Conservation (phyloP, 257 asterid genomes). For the Oldenlandia corymbosa region DNA sequence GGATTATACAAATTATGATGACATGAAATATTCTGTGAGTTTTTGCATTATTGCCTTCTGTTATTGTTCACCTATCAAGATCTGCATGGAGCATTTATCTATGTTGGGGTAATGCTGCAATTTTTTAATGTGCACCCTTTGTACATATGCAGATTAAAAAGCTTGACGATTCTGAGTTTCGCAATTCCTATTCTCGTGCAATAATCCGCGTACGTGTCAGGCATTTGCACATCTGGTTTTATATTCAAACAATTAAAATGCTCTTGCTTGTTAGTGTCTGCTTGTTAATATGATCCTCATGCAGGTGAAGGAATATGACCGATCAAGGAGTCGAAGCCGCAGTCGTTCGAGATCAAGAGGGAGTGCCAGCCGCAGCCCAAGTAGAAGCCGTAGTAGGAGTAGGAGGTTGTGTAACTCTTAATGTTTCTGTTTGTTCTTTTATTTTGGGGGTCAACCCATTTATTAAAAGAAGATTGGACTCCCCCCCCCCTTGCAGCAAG, state of each 20-base stretch:
- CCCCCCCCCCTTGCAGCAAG: constrained; percentile 58
- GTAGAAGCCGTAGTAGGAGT: constrained; percentile 78
- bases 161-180: constrained; percentile 90
- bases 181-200: constrained; percentile 78
- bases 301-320: constrained; percentile 88
- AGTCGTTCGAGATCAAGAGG: constrained; percentile 70
- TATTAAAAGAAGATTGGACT: too few species aligned
- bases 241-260: neutral
- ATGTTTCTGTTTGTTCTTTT: neutral
- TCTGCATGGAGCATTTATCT: constrained; percentile 1
- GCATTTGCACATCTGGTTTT: neutral
- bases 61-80: neutral
- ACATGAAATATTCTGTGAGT: constrained; percentile 91
- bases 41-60: neutral
- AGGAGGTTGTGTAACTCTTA: constrained; percentile 40
- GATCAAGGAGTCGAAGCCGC: constrained; percentile 73
- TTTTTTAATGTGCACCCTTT: neutral
- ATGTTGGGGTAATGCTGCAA: neutral
- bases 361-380: constrained; percentile 61
- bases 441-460: too few species aligned
- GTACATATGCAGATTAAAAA: constrained; percentile 59
- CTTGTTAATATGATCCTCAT: constrained; percentile 9
- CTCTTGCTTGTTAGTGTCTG: neutral
- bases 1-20: constrained; percentile 80
- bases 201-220: constrained; percentile 59